Conservation (phyloP, 257 asterid genomes). For the Solanum tacnaense region DNA sequence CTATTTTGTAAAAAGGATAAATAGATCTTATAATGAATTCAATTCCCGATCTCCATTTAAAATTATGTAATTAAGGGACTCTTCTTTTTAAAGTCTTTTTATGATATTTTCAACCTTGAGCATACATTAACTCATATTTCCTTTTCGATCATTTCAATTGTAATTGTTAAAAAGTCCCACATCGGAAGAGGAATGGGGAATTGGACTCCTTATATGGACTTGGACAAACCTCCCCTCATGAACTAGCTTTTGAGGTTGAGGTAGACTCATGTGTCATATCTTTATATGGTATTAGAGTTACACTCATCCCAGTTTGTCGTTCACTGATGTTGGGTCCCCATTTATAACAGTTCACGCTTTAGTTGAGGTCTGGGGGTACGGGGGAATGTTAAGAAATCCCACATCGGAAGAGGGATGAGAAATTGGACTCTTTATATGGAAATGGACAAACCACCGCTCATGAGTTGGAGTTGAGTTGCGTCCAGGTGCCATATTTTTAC, state of each 20-base stretch:
- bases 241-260: background rate
- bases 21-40: too few species aligned
- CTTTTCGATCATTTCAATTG: background rate
- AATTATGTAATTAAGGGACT: too few species aligned
- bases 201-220: background rate
- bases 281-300: background rate
- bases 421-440: background rate
- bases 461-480: background rate
- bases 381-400: background rate
- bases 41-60: too few species aligned
- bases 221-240: background rate
- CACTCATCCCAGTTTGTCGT: background rate
- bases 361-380: background rate
- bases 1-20: background rate
- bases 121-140: background rate
- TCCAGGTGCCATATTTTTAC: background rate
- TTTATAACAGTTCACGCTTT: too few species aligned
- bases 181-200: background rate
- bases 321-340: background rate
- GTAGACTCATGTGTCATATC: background rate
- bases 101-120: too few species aligned
- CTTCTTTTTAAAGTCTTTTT: too few species aligned
- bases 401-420: background rate
- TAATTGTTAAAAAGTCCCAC: background rate
- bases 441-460: background rate